Base-by-base conservation (phyloP, 306 rosid species). In the Corylus americana region DNA sequence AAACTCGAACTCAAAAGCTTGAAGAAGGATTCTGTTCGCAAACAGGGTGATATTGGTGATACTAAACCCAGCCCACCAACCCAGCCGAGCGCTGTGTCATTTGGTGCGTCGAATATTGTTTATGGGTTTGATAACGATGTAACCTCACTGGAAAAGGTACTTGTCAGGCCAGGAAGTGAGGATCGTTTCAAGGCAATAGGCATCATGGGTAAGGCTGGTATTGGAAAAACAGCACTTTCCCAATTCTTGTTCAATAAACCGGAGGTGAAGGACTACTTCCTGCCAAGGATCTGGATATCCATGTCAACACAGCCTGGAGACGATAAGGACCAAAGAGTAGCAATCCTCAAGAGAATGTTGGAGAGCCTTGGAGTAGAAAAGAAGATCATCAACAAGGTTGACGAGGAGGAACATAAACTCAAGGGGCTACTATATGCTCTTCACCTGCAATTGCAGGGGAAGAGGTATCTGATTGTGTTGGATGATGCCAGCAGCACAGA, bases 281-380 rank as follows among this genome's bases (percentile, higher is more conserved):
- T 31, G 0, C 84, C 80, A 12, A 81, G 84, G 80, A 75, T 75
- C 45, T 81, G 84, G 84, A 77, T 81, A 9, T 58, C 72, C 64
- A 75, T 22, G 77, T 66, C 80, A 50, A 37, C 50, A 70, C 14
- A 0, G 14, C 6, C 2, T 11, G 45, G 18, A 0, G 79, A 47
- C 7, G 31, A 37, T 14, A 9, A 14, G n/a, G 61, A 14, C 58
- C 35, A 29, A 0, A 35, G 50, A 7, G 7, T 8, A 57, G 73
- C 51, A 58, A 14, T 70, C 42, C 57, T 70, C 1, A 58, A 45
- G 53, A 50, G 76, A 49, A 81, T 75, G 73, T 59, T 81, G 68
- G 16, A 7, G 31, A 3, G 4, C 9, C 80, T 81, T 16, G 84
- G 80, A 58, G 66, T 75, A 42, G 77, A 57, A 50, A 20, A 68